Base-by-base conservation (phyloP, 1,284 basidiomycete species). In the Cryptococcus neoformans region DNA sequence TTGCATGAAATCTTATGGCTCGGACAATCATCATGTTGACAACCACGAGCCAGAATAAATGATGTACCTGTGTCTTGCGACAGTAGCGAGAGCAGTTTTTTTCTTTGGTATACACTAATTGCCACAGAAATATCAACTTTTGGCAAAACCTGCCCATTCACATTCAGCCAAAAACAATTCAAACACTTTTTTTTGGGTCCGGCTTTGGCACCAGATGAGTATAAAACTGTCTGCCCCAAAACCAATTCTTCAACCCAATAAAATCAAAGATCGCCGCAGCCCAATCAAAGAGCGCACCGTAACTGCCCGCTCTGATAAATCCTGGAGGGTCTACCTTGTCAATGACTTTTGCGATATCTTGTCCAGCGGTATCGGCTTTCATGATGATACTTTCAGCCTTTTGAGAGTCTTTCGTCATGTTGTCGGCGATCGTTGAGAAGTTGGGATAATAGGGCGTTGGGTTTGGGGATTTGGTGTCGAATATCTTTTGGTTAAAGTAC, bases 221-320 rank as follows among this genome's bases (percentile, higher is more conserved):
- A 50, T 50, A 40, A n/a, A 12, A 39, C 49, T 17, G n/a, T 17
- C 49, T 50, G 11, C 37, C 39, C 37, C 36, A 50, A 16, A 50
- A 50, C 49, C 49, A 50, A 39, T 49, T 36, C 48, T 49, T 49
- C 48, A 49, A 16, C 12, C 48, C 48, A 14, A 49, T 36, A 28
- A 36, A n/a, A 12, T 36, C n/a, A 10, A 49, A 36, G 10, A 21
- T 36, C 34, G 6, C n/a, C 48, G 38, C 21, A 9, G 37, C 48
- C 14, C n/a, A 9, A 17, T 38, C 49, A 16, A 50, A 9, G 5
- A 16, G 36, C 36, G 12, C 12, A 9, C 36, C n/a, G 16, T 11
- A n/a, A 6, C 16, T 21, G 9, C 9, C 49, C 49, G 36, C 28
- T 16, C 36, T 38, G 36, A 50, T 16, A 38, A 9, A 21, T 17